Base-by-base conservation (phyloP, 2,329 filamentous ascomycete species). In the Balansia obtecta region DNA sequence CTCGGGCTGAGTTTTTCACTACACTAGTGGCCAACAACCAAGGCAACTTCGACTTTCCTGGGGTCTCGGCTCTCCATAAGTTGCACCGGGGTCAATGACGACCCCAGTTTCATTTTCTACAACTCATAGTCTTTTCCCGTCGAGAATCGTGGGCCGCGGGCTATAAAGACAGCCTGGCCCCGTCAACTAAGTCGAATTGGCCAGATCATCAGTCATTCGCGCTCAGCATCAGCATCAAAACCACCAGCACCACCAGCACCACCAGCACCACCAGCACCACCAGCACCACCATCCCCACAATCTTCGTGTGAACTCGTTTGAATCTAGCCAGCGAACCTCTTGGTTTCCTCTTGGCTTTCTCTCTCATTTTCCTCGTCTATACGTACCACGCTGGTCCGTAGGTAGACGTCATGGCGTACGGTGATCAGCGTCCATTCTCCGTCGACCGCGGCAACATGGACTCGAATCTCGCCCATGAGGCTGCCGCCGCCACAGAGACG, bases 401-500 rank as follows among this genome's bases (percentile, higher is more conserved):
- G 27, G 15, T 8, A 18, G 13, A 20, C 47, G 46, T 20, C 34
- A 54, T 48, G 52, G 15, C n/a, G 12, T 44, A 42, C 33, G 27
- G 48, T 37, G 45, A 45, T n/a, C 20, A 37, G 10, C 52, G 52
- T 37, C 52, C 40, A 5, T 40, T 52, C 32, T 54, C 52, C 8
- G 27, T 51, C n/a, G 37, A 33, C 49, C 46, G 12, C 22, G 42
- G 47, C 53, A 56, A 52, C 32, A 46, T 56, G 44, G 48, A 57
- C 27, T 9, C 39, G 3, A 45, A 15, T 45, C 55, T 54, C 32
- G 50, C 47, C 34, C 45, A 56, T n/a, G 56, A 58, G 33, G 57
- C 56, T 12, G 55, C 55, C 5, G 54, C 55, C 20, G 66, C 65
- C 44, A 63, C 60, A n/a, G 58, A 65, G 18, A 51, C 58, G 1